These are phyloP conservation scores for Kluyveromyces starmeri DNA, from an alignment of 805 yeast species.

Conservation along the genomic window DNA sequence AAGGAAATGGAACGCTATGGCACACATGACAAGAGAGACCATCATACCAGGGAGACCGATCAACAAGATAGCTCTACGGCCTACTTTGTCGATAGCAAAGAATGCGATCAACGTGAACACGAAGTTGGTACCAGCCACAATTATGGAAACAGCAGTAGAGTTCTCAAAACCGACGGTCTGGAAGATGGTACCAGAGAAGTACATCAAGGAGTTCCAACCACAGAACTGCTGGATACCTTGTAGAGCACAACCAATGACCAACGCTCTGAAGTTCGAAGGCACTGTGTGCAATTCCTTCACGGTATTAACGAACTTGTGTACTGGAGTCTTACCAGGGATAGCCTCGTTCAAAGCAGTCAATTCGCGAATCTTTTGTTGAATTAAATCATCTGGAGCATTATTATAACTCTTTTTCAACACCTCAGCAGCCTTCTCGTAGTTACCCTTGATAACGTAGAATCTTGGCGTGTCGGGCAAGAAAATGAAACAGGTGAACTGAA, in stretches of 20 bases:
- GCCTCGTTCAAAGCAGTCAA: constrained; percentile 40
- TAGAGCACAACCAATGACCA: constrained; percentile 82
- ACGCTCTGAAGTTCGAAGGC: constrained; percentile 81
- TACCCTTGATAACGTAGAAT: constrained; percentile 66
- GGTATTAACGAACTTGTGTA: constrained; percentile 49
- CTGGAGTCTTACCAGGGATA: constrained; percentile 39
- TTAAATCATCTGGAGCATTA: constrained; percentile 52
- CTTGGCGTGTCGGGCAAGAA: constrained; percentile 96
- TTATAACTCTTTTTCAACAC: constrained; percentile 59
- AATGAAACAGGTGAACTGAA: constrained; percentile 67
- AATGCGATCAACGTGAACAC: constrained; percentile 81
- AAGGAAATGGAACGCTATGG: constrained; percentile 85
- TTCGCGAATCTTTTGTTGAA: constrained; percentile 61
- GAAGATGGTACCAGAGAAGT: constrained; percentile 87
- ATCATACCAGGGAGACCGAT: constrained; percentile 84
- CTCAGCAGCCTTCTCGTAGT: constrained; percentile 51
- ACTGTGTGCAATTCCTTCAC: constrained; percentile 53
- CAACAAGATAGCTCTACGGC: constrained; percentile 75
- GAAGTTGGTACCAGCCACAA: constrained; percentile 91
- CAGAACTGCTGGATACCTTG: constrained; percentile 96
- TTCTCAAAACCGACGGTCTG: constrained; percentile 82
- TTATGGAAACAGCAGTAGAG: constrained; percentile 90
- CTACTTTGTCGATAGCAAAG: constrained; percentile 76
- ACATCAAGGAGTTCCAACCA: constrained; percentile 94
- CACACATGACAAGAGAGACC: constrained; percentile 63